Evolutionary conservation across 176 grass and related monocot species (phyloP), one percentile per base, ranked within the genome.

Genomic region (Elymus sibiricus): DNA sequence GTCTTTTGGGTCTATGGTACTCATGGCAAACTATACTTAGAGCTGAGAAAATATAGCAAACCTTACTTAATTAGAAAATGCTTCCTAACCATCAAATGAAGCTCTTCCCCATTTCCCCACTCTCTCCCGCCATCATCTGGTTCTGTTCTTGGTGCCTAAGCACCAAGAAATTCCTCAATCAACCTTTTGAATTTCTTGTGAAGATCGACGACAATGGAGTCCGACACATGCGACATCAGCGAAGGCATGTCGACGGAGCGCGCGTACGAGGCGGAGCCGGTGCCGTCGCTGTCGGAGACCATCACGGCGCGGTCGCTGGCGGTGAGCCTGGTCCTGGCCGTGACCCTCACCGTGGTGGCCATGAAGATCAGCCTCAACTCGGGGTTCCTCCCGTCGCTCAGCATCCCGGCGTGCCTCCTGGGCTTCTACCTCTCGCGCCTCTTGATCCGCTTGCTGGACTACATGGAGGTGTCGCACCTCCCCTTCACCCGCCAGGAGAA

Each of bases 321-420:
- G 72, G 79, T 83, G 15, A 88, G 86, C 73, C 3, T 88, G 11
- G 25, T 88, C 63, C 73, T 88, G 3, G 19, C 73, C 2, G 28
- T 13, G 17, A 44, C 63, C 11, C 86, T 88, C 1, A 83, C 73
- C 0, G 73, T 68, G 13, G 73, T 88, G 6, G 86, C 86, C 63
- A 83, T 88, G 86, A 88, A 88, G 73, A 60, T 88, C 38, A 88
- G 72, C 26, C 51, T 88, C 0, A 83, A 2, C 73, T 88, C 86
- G 3, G 86, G 86, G 19, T 88, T 88, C 80, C 74, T 88, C 21
- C 86, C 80, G 0, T 83, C 80, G 7, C 74, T 88, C 1, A 70
- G 49, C 13, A 77, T 88, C 64, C 86, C 86, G 0, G 80, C 49
- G 3, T 81, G 86, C 16, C 86, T 88, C 38, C 11, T 83, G 0